A percentile compares a stretch with the other conserved stretches of the same genome.
phyloP scores from a whole-genome alignment of 2,329 filamentous ascomycete genomes.

The Fusarium sp. region DNA sequence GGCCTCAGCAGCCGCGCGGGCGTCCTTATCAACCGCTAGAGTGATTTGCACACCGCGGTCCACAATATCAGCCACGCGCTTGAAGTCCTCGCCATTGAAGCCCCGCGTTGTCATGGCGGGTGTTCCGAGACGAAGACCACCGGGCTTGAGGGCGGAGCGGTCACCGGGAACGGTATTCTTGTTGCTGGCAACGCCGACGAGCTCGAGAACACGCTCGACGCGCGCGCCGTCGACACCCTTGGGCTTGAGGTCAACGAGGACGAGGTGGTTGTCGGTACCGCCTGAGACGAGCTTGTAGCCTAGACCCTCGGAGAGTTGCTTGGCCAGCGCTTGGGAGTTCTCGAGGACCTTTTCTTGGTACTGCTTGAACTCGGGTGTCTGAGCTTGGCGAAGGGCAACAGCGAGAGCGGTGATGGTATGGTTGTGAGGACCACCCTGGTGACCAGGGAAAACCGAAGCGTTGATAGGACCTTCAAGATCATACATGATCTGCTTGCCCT shows the following conservation, averaged over 20 bases:
- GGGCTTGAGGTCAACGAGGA: constrained; percentile 88
- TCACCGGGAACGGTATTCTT: constrained; percentile 98
- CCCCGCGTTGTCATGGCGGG: constrained; percentile 96
- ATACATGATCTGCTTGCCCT: constrained; percentile 79
- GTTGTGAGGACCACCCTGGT: constrained; percentile 97
- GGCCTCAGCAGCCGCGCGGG: constrained; percentile 71
- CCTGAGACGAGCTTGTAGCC: constrained; percentile 90
- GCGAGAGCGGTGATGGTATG: constrained; percentile 96
- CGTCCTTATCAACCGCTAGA: constrained; percentile 75
- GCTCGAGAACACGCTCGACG: constrained; percentile 86
- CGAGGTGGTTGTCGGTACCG: constrained; percentile 95
- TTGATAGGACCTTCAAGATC: constrained; percentile 94
- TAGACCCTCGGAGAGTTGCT: constrained; percentile 69
- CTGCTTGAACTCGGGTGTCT: constrained; percentile 83
- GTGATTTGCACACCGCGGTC: constrained; percentile 82
- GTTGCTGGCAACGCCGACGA: constrained; percentile 92
- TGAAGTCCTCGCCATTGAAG: constrained; percentile 85
- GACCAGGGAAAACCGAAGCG: constrained; percentile 92
- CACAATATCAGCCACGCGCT: constrained; percentile 82
- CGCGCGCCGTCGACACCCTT: constrained; percentile 86
- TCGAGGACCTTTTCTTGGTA: constrained; percentile 88
- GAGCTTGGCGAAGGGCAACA: constrained; percentile 91
- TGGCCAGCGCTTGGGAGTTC: constrained; percentile 88
- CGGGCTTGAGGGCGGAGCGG: constrained; percentile 88
- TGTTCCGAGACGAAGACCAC: constrained; percentile 88